Evolutionary conservation across 257 asterid genomes (phyloP).

Genomic region (Fraxinus pennsylvanica): DNA sequence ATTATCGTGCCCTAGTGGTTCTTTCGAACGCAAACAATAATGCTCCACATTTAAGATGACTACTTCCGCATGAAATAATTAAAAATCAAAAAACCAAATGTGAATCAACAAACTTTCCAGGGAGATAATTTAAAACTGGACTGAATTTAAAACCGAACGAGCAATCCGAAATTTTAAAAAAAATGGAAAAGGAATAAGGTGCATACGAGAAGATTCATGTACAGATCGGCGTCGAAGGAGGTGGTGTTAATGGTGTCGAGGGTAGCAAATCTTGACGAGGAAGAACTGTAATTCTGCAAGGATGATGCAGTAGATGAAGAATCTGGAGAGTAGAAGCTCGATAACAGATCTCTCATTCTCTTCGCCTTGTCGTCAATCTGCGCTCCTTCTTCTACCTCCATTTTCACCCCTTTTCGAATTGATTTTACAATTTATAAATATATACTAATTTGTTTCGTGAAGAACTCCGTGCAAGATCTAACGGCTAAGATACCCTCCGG

Average conservation of each 20-base stretch:
- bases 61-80: neutral
- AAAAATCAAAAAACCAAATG: neutral
- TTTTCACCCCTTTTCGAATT: conserved; percentile 20
- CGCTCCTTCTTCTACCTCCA: conserved; percentile 64
- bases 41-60: neutral
- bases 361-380: conserved; percentile 90
- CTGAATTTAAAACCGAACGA: neutral
- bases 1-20: neutral
- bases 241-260: conserved; percentile 89
- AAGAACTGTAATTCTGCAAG: conserved; percentile 31
- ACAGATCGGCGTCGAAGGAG: conserved; percentile 85
- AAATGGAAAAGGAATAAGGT: conserved; percentile 11
- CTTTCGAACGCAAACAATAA: neutral
- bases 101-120: neutral
- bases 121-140: neutral
- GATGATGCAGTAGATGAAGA: conserved; percentile 49
- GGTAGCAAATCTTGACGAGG: conserved; percentile 87
- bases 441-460: neutral
- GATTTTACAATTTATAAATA: neutral
- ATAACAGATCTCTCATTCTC: conserved; percentile 93
- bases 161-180: neutral
- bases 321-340: conserved; percentile 91
- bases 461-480: neutral
- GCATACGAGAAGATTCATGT: conserved; percentile 94
- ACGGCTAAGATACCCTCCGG: neutral